Conservation (phyloP, 169 alveolate species). For the Plasmodium billcollinsi region DNA sequence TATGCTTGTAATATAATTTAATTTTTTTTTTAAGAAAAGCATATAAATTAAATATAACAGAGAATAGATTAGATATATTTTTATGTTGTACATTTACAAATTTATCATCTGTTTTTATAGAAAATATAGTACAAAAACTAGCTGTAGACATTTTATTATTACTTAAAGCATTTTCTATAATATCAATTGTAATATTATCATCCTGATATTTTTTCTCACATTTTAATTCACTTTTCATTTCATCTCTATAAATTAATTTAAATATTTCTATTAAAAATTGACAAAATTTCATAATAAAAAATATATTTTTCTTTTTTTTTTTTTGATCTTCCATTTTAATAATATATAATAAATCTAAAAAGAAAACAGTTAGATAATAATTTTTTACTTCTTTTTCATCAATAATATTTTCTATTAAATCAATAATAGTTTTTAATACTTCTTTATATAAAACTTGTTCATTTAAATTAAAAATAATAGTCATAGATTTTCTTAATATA, state of each 20-base stretch:
- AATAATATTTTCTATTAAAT: slow-evolving; percentile 66
- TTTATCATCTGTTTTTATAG: slow-evolving; percentile 64
- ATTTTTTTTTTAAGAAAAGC: slow-evolving; percentile 40
- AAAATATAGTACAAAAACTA: slow-evolving; percentile 31
- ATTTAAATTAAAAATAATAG: slow-evolving; percentile 25
- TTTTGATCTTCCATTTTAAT: slow-evolving; percentile 51
- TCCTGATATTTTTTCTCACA: slow-evolving; percentile 23
- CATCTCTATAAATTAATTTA: slow-evolving; percentile 59
- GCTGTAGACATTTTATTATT: slow-evolving; percentile 45
- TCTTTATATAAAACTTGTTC: slow-evolving; percentile 68
- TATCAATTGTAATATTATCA: slow-evolving; percentile 36
- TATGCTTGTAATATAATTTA: slow-evolving; percentile 5
- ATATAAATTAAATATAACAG: slow-evolving; percentile 49
- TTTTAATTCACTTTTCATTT: slow-evolving; percentile 25
- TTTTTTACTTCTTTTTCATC: slow-evolving; percentile 39
- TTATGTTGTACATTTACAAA: slow-evolving; percentile 35
- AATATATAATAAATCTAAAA: slow-evolving; percentile 41
- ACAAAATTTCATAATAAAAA: slow-evolving; percentile 69
- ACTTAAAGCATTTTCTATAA: slow-evolving; percentile 32
- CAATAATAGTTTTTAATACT: slow-evolving; percentile 37
- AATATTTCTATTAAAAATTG: slow-evolving; percentile 47
- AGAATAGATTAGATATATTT: slow-evolving; percentile 49
- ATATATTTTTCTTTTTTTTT: slow-evolving; percentile 50
- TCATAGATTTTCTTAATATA: slow-evolving; percentile 52
- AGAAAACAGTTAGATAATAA: slow-evolving; percentile 57